Evolutionary conservation across 306 rosid genomes (phyloP), one percentile per base, ranked within the genome.

Genomic region (Crotalaria pallida): DNA sequence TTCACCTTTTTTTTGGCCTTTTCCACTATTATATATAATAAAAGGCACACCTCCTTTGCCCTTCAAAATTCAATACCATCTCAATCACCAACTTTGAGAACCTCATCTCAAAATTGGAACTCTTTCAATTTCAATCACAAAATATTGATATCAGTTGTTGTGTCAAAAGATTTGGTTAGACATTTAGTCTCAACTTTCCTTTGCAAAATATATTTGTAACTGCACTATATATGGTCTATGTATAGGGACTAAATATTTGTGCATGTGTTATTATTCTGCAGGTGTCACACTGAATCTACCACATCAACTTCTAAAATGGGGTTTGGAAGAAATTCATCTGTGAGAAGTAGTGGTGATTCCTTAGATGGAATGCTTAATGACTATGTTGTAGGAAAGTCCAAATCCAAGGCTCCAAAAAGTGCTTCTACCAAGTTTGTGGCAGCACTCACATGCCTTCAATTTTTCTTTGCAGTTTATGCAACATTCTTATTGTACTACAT

Each of bases 341-440:
- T 51, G 48, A 77, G 77, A 78, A 84, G 76, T 76, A 85, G 91
- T 40, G 87, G 86, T 33, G 96, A 94, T 34, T 84, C 64, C 61
- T 81, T 91, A 73, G 97, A 94, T 51, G 99, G 99, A 40, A 87
- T 94, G 99, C 71, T 94, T n/a, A 84, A 57, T 74, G 97, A 91
- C 29, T 86, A 89, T 63, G 92, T 77, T 17, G 90, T 84, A 58
- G 89, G 89, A 24, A 94, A 87, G 66, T 6, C 69, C 3, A 94
- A 83, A 78, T 0, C 52, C 51, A 94, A 81, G 81, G 36, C 87
- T 56, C 87, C 67, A 10, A 86, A 81, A 50, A 77, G 66, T 62
- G 51, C 66, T 5, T 69, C 96, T 3, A 44, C 87, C 19, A 80
- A 80, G 66, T 76, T 94, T 55, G 95, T 94, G 19, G 76, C 96